Base-by-base conservation (phyloP, 306 rosid species). In the Crataegus laevigata region DNA sequence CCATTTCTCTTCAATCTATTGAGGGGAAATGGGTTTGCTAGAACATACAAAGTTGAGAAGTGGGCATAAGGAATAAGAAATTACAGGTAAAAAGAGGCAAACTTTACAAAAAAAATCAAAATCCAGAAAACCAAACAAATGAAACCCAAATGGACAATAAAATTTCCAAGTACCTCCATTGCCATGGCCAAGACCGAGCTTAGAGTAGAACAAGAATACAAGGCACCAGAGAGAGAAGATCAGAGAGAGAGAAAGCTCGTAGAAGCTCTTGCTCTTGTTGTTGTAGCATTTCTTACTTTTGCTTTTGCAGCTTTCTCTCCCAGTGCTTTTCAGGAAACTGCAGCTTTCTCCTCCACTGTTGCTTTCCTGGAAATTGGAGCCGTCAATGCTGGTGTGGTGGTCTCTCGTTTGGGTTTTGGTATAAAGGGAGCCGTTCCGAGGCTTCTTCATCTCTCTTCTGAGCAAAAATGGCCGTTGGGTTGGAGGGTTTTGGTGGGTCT, bases 221-320 rank as follows among this genome's bases (percentile, higher is more conserved):
- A 93, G 87, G 62, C 91, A 90, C 86, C 90, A 89, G 0, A 90
- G 83, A 3, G 91, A 89, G 75, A 93, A 75, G 61, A 90, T 32
- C 72, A 90, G 84, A 72, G 98, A 86, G 22, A 89, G 77, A 45
- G 94, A 92, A 55, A 90, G 86, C 78, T 90, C 90, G 51, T 77
- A 85, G 34, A 88, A 84, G 84, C 84, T 82, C 73, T 67, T 79
- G 45, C 58, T 68, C 34, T 70, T 81, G 34, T 78, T 83, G 61
- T 43, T 71, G 66, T 69, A 78, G 79, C 38, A 79, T 43, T 68
- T 71, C 68, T 43, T 66, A 43, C 29, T 50, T 17, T 42, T 78
- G 69, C 47, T 77, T 28, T 45, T 55, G 78, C 29, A 30, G 51
- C 51, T 45, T 45, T 45, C 51, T 30, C 66, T 76, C 34, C 51